Evolutionary conservation across 345 rosid species (phyloP).

Genomic region (Trapa bicornis): DNA sequence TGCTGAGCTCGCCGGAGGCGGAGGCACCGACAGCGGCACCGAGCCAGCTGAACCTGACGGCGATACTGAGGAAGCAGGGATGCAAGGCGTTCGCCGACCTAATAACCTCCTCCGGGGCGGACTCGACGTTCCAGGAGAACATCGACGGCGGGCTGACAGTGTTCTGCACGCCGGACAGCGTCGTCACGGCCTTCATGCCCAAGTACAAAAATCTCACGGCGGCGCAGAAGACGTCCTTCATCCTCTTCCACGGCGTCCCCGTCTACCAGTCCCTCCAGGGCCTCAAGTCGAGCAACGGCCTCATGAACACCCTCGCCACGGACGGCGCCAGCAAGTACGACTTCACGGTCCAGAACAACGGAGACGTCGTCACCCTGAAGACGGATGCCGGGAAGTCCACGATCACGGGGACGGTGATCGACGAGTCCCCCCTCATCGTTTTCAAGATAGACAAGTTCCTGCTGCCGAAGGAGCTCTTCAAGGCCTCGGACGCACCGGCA

Average conservation of each 20-base stretch:
- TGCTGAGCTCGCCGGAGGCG: constrained; percentile 59
- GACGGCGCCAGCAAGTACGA: constrained; percentile 66
- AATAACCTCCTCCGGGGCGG: constrained; percentile 46
- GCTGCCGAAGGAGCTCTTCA: constrained; percentile 67
- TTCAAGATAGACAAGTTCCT: constrained; percentile 59
- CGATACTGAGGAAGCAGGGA: constrained; percentile 62
- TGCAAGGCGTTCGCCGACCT: constrained; percentile 70
- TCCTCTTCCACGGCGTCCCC: constrained; percentile 71
- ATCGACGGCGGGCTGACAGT: constrained; percentile 80
- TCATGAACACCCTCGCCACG: constrained; percentile 80
- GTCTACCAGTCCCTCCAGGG: constrained; percentile 50
- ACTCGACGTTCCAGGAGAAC: constrained; percentile 48
- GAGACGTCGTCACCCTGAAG: constrained; percentile 58
- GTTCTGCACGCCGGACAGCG: constrained; percentile 67
- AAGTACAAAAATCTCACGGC: constrained; percentile 62
- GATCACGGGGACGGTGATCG: constrained; percentile 50
- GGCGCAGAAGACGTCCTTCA: constrained; percentile 47
- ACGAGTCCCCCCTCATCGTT: constrained; percentile 70
- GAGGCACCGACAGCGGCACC: constrained; percentile 83
- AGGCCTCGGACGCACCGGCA: constrained; percentile 34
- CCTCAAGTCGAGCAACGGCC: constrained; percentile 69
- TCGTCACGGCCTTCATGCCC: constrained; percentile 47
- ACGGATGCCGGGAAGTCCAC: constrained; percentile 49
- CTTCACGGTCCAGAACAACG: constrained; percentile 64
- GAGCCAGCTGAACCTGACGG: constrained; percentile 43